Conservation (phyloP, 495 filamentous ascomycete species). For the Hyaloscypha variabilis region DNA sequence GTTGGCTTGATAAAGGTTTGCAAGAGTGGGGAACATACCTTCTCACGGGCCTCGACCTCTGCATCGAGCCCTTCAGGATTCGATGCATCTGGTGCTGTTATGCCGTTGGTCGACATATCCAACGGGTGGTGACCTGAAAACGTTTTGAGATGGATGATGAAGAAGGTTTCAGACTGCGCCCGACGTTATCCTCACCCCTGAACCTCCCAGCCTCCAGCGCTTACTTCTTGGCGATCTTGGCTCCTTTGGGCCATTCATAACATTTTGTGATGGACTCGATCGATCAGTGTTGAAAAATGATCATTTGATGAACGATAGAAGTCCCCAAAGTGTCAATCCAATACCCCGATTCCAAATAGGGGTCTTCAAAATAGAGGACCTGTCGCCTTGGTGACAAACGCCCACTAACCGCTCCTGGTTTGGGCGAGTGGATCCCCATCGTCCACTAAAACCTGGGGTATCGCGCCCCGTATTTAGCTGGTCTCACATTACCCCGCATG, state of each 20-base stretch:
- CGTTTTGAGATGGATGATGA: not conserved
- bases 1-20: not conserved
- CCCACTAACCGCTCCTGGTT: not conserved
- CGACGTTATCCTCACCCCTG: slow-evolving; percentile 2
- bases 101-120: slow-evolving; percentile 5
- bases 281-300: no score
- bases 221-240: no score
- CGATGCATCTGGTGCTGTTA: not conserved
- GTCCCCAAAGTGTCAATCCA: no score
- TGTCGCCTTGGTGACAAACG: not conserved
- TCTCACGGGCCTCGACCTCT: not conserved
- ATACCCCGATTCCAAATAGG: no score
- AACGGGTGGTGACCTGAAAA: not conserved
- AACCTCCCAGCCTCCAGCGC: not conserved
- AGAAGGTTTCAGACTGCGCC: not conserved
- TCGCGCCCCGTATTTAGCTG: not conserved
- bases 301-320: no score
- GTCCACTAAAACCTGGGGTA: not conserved
- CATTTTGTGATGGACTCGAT: no score
- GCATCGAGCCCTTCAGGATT: not conserved
- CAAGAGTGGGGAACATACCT: slow-evolving; percentile 3
- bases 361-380: not conserved
- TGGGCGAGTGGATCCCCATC: not conserved
- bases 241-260: no score
- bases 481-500: slow-evolving; percentile 10